A percentile compares a stretch with the other conserved stretches of the same genome.
phyloP scores from a whole-genome alignment of 768 basidiomycete genomes.

The Tubosaeta sp. region DNA sequence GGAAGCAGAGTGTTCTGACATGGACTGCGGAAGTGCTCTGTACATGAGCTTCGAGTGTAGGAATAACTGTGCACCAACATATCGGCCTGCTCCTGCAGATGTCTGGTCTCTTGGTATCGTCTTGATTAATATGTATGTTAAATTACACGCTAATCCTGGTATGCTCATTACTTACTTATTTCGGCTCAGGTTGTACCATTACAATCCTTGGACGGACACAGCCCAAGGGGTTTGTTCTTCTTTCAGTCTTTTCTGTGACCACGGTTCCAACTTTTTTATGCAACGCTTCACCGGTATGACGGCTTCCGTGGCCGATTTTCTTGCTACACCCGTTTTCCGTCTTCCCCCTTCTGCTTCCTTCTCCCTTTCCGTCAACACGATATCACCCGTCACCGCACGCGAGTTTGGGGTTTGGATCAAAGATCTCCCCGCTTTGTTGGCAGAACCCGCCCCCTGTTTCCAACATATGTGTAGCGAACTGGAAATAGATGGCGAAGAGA shows the following conservation, averaged over 20 bases:
- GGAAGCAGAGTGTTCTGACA: constrained; percentile 85
- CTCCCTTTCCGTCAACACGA: constrained; percentile 24
- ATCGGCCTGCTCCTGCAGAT: constrained; percentile 91
- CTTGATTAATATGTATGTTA: constrained; percentile 89
- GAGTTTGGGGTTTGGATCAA: constrained; percentile 87
- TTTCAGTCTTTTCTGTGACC: constrained; percentile 74
- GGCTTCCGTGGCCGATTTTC: constrained; percentile 76
- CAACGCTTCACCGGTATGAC: constrained; percentile 90
- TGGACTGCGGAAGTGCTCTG: constrained; percentile 97
- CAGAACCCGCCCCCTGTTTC: constrained; percentile 35
- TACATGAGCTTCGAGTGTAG: constrained; percentile 99
- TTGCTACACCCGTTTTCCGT: constrained; percentile 82
- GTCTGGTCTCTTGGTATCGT: constrained; percentile 99
- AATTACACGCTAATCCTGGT: neutral
- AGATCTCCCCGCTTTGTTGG: constrained; percentile 72
- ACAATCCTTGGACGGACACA: constrained; percentile 97
- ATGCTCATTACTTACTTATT: constrained; percentile 4
- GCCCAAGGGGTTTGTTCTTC: constrained; percentile 73
- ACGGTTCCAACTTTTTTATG: constrained; percentile 85
- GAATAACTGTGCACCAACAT: constrained; percentile 93
- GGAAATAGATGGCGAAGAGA: no score
- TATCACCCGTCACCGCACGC: constrained; percentile 54
- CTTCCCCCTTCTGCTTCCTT: constrained; percentile 53
- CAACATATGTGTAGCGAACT: no score
- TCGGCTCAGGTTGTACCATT: constrained; percentile 81